phyloP scores from a whole-genome alignment of 768 basidiomycete genomes.

The Candolleomyces eurysporus region DNA sequence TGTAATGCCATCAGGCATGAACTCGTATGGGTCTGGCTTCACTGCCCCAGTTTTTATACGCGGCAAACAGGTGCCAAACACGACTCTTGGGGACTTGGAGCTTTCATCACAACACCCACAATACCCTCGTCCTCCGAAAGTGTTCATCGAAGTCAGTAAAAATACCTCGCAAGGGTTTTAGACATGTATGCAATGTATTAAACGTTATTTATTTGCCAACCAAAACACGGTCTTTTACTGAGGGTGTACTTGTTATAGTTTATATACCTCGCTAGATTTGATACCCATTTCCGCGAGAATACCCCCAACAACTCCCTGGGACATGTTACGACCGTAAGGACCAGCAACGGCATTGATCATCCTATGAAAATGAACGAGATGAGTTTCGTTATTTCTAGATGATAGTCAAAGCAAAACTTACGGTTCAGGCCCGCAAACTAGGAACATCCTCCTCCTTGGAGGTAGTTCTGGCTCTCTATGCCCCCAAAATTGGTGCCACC shows the following conservation, averaged over 20 bases:
- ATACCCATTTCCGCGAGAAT: constrained; percentile 63
- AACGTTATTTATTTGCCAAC: neutral
- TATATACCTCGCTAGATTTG: constrained; percentile 54
- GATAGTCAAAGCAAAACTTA: constrained; percentile 32
- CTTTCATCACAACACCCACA: neutral
- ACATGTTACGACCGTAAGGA: constrained; percentile 71
- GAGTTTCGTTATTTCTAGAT: neutral
- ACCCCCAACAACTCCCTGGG: constrained; percentile 72
- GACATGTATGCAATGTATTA: too few relatives aligned
- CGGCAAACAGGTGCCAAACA: neutral
- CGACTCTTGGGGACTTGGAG: neutral
- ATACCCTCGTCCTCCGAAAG: neutral
- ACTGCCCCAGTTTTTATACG: neutral
- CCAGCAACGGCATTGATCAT: constrained; percentile 78
- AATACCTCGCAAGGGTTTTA: neutral
- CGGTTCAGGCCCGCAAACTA: constrained; percentile 87
- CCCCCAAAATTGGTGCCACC: constrained; percentile 35
- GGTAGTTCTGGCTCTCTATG: constrained; percentile 16
- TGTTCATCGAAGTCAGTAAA: neutral
- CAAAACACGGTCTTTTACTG: neutral
- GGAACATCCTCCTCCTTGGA: constrained; percentile 51
- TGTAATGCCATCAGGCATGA: neutral
- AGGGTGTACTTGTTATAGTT: neutral
- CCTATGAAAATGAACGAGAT: constrained; percentile 31
- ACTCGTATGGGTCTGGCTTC: neutral